Evolutionary conservation across 257 asterid species (phyloP), one percentile per base, ranked within the genome.

Genomic region (Oldenlandia corymbosa): DNA sequence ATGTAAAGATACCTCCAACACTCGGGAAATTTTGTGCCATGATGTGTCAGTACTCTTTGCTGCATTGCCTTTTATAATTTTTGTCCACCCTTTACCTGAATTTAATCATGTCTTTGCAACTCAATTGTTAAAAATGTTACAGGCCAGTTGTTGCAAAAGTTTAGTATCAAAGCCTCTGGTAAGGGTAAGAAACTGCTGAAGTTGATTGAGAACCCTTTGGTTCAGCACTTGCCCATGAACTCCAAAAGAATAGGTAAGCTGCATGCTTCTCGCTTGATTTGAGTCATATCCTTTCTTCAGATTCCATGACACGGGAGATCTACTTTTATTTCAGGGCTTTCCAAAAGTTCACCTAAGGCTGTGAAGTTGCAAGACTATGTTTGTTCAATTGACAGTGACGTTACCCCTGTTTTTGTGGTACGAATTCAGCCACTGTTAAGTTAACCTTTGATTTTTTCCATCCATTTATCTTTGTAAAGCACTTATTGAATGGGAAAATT

Each of bases 121-220:
- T 48, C 26, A 2, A 2, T n/a, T 7, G 9, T 50, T n/a, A 34
- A 28, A 50, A 4, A 9, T 16, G 10, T 5, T 46, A 30, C 57
- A 47, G 68, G 36, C 21, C 46, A 63, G 36, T 20, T 63, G 58
- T 4, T 86, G 41, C 90, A 83, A 54, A 79, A 83, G 71, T 73
- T 81, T 47, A 80, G 81, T 47, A 86, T 83, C 61, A 79, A 78
- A 45, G 82, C 94, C 28, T 79, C 79, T 26, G 46, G 58, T 11
- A 76, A 71, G 50, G 84, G 85, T 54, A 82, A 78, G 50, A 86
- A 83, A 58, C 88, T 86, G 36, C 37, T 81, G 78, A 79, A 81
- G 1, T 77, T 83, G 56, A 70, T 85, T 72, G 76, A 77, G 80
- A 83, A 83, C 73, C 90, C 86, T 10, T 84, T 81, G 32, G 76